These are phyloP conservation scores for Ustilago lituana DNA, from an alignment of 1,284 basidiomycete genomes.

Conservation along the genomic window DNA sequence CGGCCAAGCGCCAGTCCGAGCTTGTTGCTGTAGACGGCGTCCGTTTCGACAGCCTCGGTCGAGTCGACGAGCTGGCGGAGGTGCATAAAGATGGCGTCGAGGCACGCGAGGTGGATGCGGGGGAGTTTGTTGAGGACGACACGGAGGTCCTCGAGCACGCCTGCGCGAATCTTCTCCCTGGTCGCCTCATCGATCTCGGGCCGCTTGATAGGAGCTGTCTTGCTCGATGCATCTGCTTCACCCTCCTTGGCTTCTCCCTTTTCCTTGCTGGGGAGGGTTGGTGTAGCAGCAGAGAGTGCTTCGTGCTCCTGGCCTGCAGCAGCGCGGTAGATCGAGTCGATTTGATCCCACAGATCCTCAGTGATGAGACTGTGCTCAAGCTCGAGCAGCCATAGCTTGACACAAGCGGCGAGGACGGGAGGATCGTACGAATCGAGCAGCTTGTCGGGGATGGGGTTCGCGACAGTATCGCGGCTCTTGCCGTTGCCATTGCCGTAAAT, in stretches of 20 bases:
- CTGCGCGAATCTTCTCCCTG: slow-evolving; percentile 73
- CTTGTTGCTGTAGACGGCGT: slow-evolving; percentile 83
- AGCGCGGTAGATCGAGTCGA: slow-evolving; percentile 60
- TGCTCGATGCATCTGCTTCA: not conserved
- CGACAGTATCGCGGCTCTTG: slow-evolving; percentile 4
- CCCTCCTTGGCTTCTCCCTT: slow-evolving; percentile 10
- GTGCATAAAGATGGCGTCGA: slow-evolving; percentile 82
- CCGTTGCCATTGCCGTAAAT: slow-evolving; percentile 25
- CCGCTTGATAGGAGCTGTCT: slow-evolving; percentile 66
- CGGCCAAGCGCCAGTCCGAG: slow-evolving; percentile 85
- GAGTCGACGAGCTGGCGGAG: slow-evolving; percentile 77
- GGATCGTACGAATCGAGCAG: slow-evolving; percentile 81
- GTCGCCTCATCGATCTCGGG: slow-evolving; percentile 83
- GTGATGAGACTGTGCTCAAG: slow-evolving; percentile 55
- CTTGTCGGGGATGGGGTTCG: slow-evolving; percentile 68
- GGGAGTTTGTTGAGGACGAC: slow-evolving; percentile 78
- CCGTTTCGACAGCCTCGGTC: slow-evolving; percentile 72
- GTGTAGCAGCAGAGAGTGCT: slow-evolving; percentile 27
- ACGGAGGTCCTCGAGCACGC: slow-evolving; percentile 75
- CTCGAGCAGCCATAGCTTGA: slow-evolving; percentile 78
- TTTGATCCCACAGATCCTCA: slow-evolving; percentile 59
- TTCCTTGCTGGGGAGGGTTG: slow-evolving; percentile 3
- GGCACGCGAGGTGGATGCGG: slow-evolving; percentile 80
- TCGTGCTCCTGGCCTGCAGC: slow-evolving; percentile 56
- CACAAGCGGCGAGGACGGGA: slow-evolving; percentile 81